Base-by-base conservation (phyloP, 345 rosid species). In the Populus deltoides region DNA sequence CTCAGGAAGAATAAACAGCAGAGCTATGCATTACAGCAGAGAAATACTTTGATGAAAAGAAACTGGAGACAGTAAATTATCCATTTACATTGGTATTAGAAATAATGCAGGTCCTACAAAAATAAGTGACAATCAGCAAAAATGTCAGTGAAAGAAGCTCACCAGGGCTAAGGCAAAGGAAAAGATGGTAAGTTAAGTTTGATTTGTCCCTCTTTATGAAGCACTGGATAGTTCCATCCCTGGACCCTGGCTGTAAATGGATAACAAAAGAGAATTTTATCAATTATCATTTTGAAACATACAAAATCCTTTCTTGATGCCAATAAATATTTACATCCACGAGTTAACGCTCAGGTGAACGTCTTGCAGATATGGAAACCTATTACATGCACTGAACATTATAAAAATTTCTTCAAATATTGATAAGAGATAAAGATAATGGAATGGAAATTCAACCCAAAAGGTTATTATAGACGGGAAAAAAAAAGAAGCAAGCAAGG, bases 151-250 rank as follows among this genome's bases (percentile, higher is more conserved):
- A 76, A 45, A 41, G 18, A 77, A 70, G 55, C 89, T 81, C 85
- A 94, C 98, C 93, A 68, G 96, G 93, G 87, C 91, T 88, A 49
- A 94, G 98, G 87, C 98, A 93, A 78, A 94, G 98, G 83, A 86
- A 93, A 77, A 94, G 92, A 86, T 87, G 98, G 77, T 94, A 94
- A 71, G 97, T 94, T 70, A 92, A 81, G 75, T 90, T 94, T 69
- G 96, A 90, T 77, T 93, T 94, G 84, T 94, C 97, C 79, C 98
- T 86, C 86, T 90, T 93, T 80, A 94, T 94, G 72, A 94, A 94
- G 85, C 98, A 94, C 85, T 94, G 98, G 71, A 93, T 90, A 27
- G 89, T 77, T 71, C 93, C 91, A 86, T 94, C 94, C 83, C 93
- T 91, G 16, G 88, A 84, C 57, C 98, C 98, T 0, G 98, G 97